These are phyloP conservation scores for Beta vulgaris DNA, from an alignment of 148 eudicot species.

Conservation along the genomic window DNA sequence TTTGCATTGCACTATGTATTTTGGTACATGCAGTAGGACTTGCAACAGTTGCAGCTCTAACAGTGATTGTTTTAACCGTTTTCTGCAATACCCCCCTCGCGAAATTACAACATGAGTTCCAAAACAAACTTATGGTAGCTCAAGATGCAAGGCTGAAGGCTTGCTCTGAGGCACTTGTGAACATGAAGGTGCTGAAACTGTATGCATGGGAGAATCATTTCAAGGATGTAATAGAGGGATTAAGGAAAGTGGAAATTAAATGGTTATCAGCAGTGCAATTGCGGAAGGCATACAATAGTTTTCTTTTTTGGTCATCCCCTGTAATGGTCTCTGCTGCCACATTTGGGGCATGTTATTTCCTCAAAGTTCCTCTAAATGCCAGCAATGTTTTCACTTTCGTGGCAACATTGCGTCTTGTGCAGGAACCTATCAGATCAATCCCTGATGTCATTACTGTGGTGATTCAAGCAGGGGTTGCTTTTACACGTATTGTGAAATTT, in stretches of 20 bases:
- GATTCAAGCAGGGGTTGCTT: slow-evolving; percentile 68
- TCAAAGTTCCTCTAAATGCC: slow-evolving; percentile 52
- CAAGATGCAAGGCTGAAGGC: slow-evolving; percentile 67
- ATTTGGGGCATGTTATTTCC: slow-evolving; percentile 59
- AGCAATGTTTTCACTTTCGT: slow-evolving; percentile 74
- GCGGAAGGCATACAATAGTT: slow-evolving; percentile 42
- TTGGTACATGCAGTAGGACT: slow-evolving; percentile 48
- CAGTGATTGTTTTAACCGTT: slow-evolving; percentile 47
- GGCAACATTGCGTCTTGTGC: slow-evolving; percentile 61
- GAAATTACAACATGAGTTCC: slow-evolving; percentile 59
- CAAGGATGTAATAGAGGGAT: slow-evolving; percentile 44
- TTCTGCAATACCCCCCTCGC: slow-evolving; percentile 64
- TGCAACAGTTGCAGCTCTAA: slow-evolving; percentile 54
- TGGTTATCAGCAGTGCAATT: slow-evolving; percentile 58
- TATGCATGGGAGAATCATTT: slow-evolving; percentile 83
- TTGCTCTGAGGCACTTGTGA: slow-evolving; percentile 61
- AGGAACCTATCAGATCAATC: slow-evolving; percentile 59
- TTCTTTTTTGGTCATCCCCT: slow-evolving; percentile 66
- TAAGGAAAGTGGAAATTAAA: slow-evolving; percentile 48
- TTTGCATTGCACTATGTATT: slow-evolving; percentile 52
- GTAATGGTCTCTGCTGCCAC: slow-evolving; percentile 65
- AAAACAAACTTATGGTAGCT: slow-evolving; percentile 54
- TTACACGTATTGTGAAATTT: slow-evolving; percentile 52
- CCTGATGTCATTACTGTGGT: slow-evolving; percentile 63
- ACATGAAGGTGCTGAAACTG: slow-evolving; percentile 75